phyloP scores from a whole-genome alignment of 441 rosid species.

The Syzygium malaccense region DNA sequence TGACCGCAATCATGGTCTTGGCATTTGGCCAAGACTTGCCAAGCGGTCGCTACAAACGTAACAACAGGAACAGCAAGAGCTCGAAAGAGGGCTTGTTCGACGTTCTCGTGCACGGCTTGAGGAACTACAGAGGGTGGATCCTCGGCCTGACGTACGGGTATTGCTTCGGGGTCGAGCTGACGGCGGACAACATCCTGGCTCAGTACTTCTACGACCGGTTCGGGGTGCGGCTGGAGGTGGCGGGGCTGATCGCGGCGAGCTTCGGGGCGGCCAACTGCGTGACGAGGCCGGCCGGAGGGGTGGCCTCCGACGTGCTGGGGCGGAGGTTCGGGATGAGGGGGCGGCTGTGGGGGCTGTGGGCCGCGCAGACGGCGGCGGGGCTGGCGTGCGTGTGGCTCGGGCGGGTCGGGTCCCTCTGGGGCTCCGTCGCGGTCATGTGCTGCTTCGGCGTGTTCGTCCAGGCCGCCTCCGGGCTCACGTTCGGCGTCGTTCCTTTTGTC shows the following conservation, averaged over 20 bases:
- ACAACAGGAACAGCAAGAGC: neutral
- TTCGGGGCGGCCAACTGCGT: slow-evolving; percentile 53
- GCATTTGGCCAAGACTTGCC: slow-evolving; percentile 63
- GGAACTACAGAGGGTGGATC: slow-evolving; percentile 76
- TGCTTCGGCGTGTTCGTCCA: slow-evolving; percentile 61
- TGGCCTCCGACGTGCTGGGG: slow-evolving; percentile 48
- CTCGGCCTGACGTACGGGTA: slow-evolving; percentile 48
- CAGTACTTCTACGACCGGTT: slow-evolving; percentile 68
- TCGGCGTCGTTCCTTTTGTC: slow-evolving; percentile 82
- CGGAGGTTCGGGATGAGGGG: slow-evolving; percentile 64
- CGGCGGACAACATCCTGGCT: slow-evolving; percentile 63
- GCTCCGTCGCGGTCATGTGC: slow-evolving; percentile 48
- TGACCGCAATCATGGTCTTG: slow-evolving; percentile 49
- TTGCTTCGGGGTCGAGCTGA: slow-evolving; percentile 65
- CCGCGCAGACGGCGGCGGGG: slow-evolving; percentile 57
- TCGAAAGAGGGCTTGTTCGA: slow-evolving; percentile 17
- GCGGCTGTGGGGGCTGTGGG: slow-evolving; percentile 74
- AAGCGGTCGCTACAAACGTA: slow-evolving; percentile 13
- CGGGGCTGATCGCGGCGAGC: slow-evolving; percentile 63
- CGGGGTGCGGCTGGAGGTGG: slow-evolving; percentile 44
- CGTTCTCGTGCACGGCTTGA: slow-evolving; percentile 42
- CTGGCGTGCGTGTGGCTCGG: slow-evolving; percentile 55
- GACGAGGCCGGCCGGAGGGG: slow-evolving; percentile 72
- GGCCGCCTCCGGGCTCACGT: slow-evolving; percentile 79
- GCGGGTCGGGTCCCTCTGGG: slow-evolving; percentile 44